A percentile compares a stretch with the other conserved stretches of the same genome.
Evolutionary conservation across 225 moss, liverwort and hornwort species (phyloP).

Genomic region (Ulota crispa): DNA sequence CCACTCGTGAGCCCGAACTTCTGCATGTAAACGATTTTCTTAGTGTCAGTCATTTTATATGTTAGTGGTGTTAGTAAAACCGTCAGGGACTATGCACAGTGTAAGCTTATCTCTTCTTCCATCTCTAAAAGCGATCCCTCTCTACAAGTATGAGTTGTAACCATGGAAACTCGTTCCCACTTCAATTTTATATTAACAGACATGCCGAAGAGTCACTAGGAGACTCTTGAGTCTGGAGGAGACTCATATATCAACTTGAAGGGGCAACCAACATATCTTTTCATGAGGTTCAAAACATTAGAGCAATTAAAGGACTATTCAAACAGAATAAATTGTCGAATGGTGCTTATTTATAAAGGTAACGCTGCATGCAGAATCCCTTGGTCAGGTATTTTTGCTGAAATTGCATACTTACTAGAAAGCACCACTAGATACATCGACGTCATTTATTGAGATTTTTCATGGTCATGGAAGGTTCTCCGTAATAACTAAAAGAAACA

Average conservation of each 20-base stretch:
- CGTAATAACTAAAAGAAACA: not conserved
- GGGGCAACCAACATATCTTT: not conserved
- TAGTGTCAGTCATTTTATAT: not conserved
- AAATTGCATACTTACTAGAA: not conserved
- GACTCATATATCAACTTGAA: not conserved
- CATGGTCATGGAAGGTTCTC: not conserved
- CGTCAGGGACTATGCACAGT: not conserved
- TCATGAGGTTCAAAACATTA: not conserved
- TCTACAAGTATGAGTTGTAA: not conserved
- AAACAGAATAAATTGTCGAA: not conserved
- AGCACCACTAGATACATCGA: not conserved
- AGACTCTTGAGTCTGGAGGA: not conserved
- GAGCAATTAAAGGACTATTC: not conserved
- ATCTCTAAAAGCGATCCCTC: not conserved
- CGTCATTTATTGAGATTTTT: not conserved
- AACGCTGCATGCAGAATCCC: not conserved
- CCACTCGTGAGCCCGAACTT: slow-evolving; percentile 31
- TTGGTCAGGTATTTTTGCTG: not conserved
- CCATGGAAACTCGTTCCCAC: not conserved
- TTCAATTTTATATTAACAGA: not conserved
- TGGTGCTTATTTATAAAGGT: not conserved
- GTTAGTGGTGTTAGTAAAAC: not conserved
- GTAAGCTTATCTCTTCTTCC: not conserved
- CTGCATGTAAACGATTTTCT: slow-evolving; percentile 20
- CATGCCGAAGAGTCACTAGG: not conserved